phyloP scores from a whole-genome alignment of 2,329 filamentous ascomycete species.

The Monilinia aucupariae region DNA sequence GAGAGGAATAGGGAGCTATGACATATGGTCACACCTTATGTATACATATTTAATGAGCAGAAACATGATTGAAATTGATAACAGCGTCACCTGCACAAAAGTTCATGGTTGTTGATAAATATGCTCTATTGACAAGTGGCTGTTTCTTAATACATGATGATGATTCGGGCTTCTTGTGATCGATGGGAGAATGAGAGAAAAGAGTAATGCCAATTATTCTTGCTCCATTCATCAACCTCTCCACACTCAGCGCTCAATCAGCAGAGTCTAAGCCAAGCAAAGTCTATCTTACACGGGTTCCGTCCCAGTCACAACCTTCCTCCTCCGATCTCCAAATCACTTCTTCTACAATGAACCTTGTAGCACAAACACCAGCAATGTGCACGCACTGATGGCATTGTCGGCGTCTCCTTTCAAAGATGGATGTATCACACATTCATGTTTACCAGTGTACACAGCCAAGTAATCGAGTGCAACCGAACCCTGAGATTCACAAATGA shows the following conservation, averaged over 20 bases:
- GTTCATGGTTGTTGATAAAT: background rate
- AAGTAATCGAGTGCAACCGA: background rate
- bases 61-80: background rate
- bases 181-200: background rate
- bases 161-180: background rate
- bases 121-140: background rate
- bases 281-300: too few species aligned
- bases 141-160: background rate
- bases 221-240: background rate
- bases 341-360: background rate
- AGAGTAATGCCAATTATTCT: too few species aligned
- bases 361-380: too few species aligned
- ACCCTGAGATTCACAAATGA: background rate
- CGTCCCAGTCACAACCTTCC: background rate
- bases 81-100: background rate
- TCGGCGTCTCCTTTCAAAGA: background rate
- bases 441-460: background rate
- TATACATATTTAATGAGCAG: background rate
- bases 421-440: background rate
- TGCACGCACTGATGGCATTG: too few species aligned
- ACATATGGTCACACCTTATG: background rate
- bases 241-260: background rate
- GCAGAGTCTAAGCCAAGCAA: background rate
- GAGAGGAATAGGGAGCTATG: constrained; percentile 24
- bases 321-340: background rate